Percentiles rank a stretch among this genome's conserved stretches.
These are phyloP conservation scores for Pleodorina starrii DNA, from an alignment of 139 green algal genomes.

Conservation along the genomic window DNA sequence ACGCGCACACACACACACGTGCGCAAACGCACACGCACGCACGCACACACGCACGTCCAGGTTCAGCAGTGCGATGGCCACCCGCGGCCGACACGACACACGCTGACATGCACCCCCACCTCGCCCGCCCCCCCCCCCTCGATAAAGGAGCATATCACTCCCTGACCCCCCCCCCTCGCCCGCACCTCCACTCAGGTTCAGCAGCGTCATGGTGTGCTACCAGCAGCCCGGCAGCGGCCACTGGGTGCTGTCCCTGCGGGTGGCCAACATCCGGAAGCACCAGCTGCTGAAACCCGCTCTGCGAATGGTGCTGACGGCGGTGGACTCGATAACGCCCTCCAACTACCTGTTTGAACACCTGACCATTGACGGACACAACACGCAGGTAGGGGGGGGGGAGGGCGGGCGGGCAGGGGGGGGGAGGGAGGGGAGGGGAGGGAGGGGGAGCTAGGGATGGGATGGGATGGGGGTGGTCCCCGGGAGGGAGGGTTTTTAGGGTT, in stretches of 20 bases:
- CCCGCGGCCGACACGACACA: no score
- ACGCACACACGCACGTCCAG: no score
- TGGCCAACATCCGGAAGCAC: conserved; percentile 79
- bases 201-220: conserved; percentile 45
- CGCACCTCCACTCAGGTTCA: conserved; percentile 33
- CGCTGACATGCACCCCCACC: no score
- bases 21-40: no score
- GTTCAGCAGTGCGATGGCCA: no score
- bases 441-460: no score
- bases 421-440: background rate
- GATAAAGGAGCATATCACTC: no score
- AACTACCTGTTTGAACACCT: conserved; percentile 69
- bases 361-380: conserved; percentile 31
- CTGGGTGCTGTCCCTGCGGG: conserved; percentile 65
- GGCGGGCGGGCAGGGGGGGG: background rate
- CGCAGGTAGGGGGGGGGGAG: conserved; percentile 16
- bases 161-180: no score
- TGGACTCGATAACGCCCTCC: conserved; percentile 73
- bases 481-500: no score
- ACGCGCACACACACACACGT: no score
- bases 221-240: conserved; percentile 60
- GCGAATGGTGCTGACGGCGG: conserved; percentile 64
- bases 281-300: conserved; percentile 70
- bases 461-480: no score
- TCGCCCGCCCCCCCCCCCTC: no score